Conservation (phyloP, 129 eudicot species). For the Heracleum sosnowskyi region DNA sequence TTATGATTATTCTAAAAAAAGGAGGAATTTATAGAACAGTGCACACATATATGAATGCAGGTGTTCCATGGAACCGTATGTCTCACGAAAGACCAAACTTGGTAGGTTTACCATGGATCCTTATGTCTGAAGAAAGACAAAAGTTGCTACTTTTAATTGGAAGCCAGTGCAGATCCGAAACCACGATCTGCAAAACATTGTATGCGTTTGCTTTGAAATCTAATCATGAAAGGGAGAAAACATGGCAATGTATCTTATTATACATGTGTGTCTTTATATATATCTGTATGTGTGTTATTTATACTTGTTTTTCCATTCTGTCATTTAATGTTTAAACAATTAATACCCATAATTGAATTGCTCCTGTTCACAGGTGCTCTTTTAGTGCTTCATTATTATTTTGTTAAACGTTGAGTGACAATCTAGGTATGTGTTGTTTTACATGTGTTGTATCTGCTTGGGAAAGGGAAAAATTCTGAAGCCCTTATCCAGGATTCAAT, state of each 20-base stretch:
- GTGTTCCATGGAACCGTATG: too few species aligned
- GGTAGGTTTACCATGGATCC: too few species aligned
- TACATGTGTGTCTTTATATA: too few species aligned
- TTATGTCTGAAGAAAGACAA: too few species aligned
- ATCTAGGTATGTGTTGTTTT: neutral
- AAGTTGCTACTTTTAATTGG: too few species aligned
- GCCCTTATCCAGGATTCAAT: constrained; percentile 62
- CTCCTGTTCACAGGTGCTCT: neutral
- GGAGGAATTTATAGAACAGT: too few species aligned
- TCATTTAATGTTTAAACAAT: neutral
- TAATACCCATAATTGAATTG: neutral
- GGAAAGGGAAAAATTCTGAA: constrained; percentile 60
- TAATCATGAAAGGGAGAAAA: neutral
- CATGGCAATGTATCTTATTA: neutral
- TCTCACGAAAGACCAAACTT: too few species aligned
- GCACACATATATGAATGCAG: too few species aligned
- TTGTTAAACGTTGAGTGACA: neutral
- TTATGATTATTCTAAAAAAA: too few species aligned
- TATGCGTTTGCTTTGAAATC: neutral
- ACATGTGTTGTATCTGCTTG: constrained; percentile 75
- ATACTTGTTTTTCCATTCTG: neutral
- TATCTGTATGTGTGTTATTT: neutral
- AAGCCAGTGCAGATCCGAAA: too few species aligned
- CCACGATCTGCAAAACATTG: too few species aligned
- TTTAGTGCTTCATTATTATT: neutral